Conservation (phyloP, 768 basidiomycete species). For the Candolleomyces aberdarensis region DNA sequence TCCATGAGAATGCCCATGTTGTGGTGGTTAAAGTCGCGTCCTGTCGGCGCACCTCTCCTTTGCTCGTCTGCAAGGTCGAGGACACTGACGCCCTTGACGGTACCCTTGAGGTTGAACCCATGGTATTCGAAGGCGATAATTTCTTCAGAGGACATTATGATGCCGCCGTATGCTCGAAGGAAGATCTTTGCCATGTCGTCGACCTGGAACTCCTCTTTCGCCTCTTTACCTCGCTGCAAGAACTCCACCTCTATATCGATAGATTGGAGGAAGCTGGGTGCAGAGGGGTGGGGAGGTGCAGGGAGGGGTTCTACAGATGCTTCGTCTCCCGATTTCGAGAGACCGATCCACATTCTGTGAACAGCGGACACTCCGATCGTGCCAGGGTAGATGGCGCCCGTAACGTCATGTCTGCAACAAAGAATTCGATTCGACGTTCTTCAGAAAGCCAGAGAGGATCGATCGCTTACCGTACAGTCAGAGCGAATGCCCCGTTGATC, state of each 20-base stretch:
- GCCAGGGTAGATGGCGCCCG: constrained; percentile 64
- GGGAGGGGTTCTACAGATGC: constrained; percentile 68
- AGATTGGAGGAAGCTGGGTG: constrained; percentile 67
- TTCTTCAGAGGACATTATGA: constrained; percentile 68
- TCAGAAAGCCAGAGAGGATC: background rate
- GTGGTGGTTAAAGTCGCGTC: constrained; percentile 18
- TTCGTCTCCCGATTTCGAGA: constrained; percentile 74
- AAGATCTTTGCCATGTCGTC: constrained; percentile 84
- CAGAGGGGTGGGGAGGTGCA: constrained; percentile 43
- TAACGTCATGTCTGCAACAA: constrained; percentile 67
- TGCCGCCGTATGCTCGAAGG: constrained; percentile 67
- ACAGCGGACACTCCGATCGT: constrained; percentile 71
- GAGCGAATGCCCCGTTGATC: constrained; percentile 65
- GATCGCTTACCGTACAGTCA: constrained; percentile 66
- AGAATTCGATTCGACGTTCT: background rate
- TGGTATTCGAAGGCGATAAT: constrained; percentile 84
- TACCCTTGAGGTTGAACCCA: constrained; percentile 75
- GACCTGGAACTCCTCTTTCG: constrained; percentile 71
- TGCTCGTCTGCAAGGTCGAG: constrained; percentile 66
- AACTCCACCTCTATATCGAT: constrained; percentile 82
- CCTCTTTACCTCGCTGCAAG: constrained; percentile 48
- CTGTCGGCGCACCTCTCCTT: constrained; percentile 35
- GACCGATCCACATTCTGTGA: constrained; percentile 87
- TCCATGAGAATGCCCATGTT: constrained; percentile 82
- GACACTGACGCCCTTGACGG: constrained; percentile 55